Base-by-base conservation (phyloP, 2,329 filamentous ascomycete genomes). In the Trichoderma afroharzianum region DNA sequence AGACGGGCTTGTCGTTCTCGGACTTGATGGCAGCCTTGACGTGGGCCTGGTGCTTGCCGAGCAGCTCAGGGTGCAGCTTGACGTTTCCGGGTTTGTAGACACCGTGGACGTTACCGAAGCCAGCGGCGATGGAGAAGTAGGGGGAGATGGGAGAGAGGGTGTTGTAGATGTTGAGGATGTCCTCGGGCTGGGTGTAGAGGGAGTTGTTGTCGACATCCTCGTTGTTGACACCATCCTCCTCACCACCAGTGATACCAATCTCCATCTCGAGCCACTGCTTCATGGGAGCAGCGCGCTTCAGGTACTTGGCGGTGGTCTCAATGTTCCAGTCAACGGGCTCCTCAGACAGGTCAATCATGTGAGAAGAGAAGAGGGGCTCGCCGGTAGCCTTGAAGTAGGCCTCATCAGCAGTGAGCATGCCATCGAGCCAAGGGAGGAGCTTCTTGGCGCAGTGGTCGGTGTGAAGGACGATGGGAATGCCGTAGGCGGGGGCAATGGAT, bases 261-360 rank as follows among this genome's bases (percentile, higher is more conserved):
- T 94, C 92, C 95, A 98, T 99, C 90, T 99, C 96, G 77, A 99
- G 90, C 94, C 94, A 98, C 85, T 98, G 94, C 89, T 97, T 97
- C 93, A 98, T 94, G 78, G 95, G 94, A 63, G 94, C 94, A 81
- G 92, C 93, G 77, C 95, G 93, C 90, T 97, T 92, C 75, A 98
- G 90, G 88, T 99, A 98, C 83, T 91, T 90, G 81, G 93, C 93
- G 73, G 95, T 98, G 81, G 93, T 98, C 81, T 92, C 82, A 79
- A 99, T 92, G 90, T 99, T 98, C 85, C 88, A 94, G 73, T 96
- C 89, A 76, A 97, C 92, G 53, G 89, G 81, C 88, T 98, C 95
- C 87, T 98, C 96, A 30, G 93, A 96, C 79, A 98, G 86, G 84
- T 99, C 96, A 80, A 98, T 97, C 96, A 99, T 99, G 91, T 99